These are phyloP conservation scores for Nakazawaea anatomiae DNA, from an alignment of 805 yeast species.

Conservation along the genomic window DNA sequence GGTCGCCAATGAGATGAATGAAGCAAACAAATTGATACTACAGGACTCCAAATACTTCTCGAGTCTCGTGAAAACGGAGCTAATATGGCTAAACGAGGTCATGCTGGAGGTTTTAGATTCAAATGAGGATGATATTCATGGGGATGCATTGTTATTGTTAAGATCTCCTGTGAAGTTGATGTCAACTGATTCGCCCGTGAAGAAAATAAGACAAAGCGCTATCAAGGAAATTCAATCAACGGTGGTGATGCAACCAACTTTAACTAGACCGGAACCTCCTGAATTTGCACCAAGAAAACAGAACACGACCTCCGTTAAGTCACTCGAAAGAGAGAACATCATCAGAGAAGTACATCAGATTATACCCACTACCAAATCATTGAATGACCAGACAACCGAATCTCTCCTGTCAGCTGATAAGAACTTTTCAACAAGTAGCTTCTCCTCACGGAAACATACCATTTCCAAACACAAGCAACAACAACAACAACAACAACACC, in stretches of 20 bases:
- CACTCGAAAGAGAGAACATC: background rate
- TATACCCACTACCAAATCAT: background rate
- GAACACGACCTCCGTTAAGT: background rate
- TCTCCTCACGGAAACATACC: too few species aligned
- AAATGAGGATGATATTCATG: constrained; percentile 13
- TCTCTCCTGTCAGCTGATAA: background rate
- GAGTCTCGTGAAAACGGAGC: constrained; percentile 29
- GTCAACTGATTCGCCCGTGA: constrained; percentile 21
- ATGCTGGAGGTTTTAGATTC: constrained; percentile 27
- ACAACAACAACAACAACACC: background rate
- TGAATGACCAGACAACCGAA: background rate
- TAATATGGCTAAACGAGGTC: constrained; percentile 36
- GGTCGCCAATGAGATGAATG: constrained; percentile 38
- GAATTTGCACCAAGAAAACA: constrained; percentile 14
- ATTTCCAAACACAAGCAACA: background rate
- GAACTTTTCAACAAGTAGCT: background rate
- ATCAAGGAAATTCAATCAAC: constrained; percentile 1
- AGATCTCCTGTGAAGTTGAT: constrained; percentile 16
- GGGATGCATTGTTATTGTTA: constrained; percentile 13
- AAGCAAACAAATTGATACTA: constrained; percentile 30
- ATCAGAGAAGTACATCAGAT: constrained; percentile 1
- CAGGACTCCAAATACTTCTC: constrained; percentile 34
- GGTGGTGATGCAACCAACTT: background rate
- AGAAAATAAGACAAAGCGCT: constrained; percentile 17
- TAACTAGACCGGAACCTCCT: constrained; percentile 15